Conservation (phyloP, 768 basidiomycete genomes). For the Kwoniella dendrophila region DNA sequence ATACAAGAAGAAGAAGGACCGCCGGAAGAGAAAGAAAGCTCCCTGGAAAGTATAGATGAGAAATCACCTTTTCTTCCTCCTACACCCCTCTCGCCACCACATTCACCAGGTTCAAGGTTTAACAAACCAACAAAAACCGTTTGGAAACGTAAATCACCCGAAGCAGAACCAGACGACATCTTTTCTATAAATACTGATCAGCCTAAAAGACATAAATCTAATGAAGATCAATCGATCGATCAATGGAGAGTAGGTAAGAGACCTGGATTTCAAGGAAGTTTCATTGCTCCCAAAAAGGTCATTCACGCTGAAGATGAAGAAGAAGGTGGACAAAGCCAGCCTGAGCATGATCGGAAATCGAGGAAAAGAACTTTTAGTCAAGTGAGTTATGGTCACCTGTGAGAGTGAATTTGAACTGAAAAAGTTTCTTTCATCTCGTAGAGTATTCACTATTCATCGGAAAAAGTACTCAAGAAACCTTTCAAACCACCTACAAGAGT, state of each 20-base stretch:
- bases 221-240: constrained; percentile 15
- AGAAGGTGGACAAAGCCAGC: not conserved
- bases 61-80: not conserved
- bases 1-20: not conserved
- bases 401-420: not conserved
- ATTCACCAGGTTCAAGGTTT: not conserved
- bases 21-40: not conserved
- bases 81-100: not conserved
- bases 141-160: constrained; percentile 17
- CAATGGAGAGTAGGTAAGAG: constrained; percentile 45
- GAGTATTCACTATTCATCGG: constrained; percentile 33
- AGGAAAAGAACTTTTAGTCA: constrained; percentile 26
- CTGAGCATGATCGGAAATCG: not conserved
- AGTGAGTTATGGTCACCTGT: constrained; percentile 17
- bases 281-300: constrained; percentile 13
- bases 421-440: constrained; percentile 5
- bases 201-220: not conserved
- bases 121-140: constrained; percentile 5
- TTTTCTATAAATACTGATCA: constrained; percentile 1
- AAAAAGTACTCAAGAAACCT: constrained; percentile 43
- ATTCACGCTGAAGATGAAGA: not conserved
- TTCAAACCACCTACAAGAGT: constrained; percentile 35
- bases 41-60: constrained; percentile 17
- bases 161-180: not conserved
- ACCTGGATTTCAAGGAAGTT: constrained; percentile 44